phyloP scores from a whole-genome alignment of 306 rosid genomes.

The Gleditsia sinensis region DNA sequence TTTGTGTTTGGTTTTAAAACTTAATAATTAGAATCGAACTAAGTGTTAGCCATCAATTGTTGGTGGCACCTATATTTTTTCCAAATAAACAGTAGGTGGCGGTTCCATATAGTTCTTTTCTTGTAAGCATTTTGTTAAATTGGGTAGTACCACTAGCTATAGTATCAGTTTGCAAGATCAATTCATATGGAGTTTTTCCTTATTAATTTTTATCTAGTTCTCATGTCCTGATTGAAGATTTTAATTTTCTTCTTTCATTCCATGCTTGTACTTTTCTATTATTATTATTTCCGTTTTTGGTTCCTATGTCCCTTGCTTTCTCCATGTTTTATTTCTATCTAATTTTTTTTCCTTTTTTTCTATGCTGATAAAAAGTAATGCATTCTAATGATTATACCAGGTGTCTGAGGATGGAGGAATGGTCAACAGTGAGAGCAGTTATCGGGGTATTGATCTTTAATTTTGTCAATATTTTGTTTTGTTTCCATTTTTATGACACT shows the following conservation, averaged over 20 bases:
- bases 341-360: not conserved
- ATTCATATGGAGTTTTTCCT: not conserved
- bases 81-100: not conserved
- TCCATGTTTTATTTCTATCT: not conserved
- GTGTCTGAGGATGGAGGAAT: conserved; percentile 46
- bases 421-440: conserved; percentile 48
- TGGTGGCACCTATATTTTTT: not conserved
- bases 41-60: conserved; percentile 12
- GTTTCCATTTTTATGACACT: not conserved
- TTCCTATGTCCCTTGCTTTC: conserved; percentile 17
- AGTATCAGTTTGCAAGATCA: conserved; percentile 16
- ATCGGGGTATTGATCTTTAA: conserved; percentile 52
- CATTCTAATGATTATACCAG: conserved; percentile 42
- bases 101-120: not conserved
- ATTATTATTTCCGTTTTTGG: not conserved
- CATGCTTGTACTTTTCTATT: conserved; percentile 10
- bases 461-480: conserved; percentile 4
- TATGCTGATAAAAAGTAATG: conserved; percentile 28
- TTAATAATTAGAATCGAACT: not conserved
- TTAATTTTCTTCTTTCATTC: not conserved
- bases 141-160: not conserved
- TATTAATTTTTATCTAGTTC: not conserved
- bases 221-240: conserved; percentile 23
- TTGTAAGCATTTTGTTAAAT: not conserved
- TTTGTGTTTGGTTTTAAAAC: conserved; percentile 9